A percentile compares a stretch with the other conserved stretches of the same genome.
Evolutionary conservation across 176 grass and related monocot genomes (phyloP).

Genomic region (Oryza longistaminata): DNA sequence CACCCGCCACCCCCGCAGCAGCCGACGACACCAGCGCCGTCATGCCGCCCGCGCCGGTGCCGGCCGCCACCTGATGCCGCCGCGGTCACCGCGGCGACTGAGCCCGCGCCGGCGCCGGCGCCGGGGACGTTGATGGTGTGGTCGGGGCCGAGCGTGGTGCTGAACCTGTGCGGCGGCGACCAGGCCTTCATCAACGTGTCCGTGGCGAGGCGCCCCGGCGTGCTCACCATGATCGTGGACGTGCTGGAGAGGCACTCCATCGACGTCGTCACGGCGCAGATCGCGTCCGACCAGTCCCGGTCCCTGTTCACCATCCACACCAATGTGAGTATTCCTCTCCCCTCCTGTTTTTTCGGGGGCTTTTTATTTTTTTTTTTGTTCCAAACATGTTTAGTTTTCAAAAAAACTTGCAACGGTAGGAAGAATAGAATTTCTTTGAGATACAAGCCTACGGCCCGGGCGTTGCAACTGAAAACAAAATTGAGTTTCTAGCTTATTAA

Average conservation of each 20-base stretch:
- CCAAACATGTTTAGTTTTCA: not conserved
- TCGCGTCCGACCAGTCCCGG: constrained; percentile 24
- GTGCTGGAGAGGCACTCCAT: constrained; percentile 67
- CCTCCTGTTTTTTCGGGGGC: not conserved
- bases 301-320: constrained; percentile 55
- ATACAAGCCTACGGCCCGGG: too few species aligned
- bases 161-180: constrained; percentile 42
- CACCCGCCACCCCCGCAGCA: too few species aligned
- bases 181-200: constrained; percentile 54
- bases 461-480: too few species aligned
- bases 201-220: not conserved
- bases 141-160: constrained; percentile 55
- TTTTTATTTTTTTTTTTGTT: not conserved
- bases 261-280: constrained; percentile 46
- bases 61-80: too few species aligned
- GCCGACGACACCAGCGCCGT: too few species aligned
- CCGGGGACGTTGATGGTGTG: constrained; percentile 51
- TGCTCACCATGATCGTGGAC: constrained; percentile 38
- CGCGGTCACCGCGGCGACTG: not conserved
- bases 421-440: not conserved
- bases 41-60: not conserved
- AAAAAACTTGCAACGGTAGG: not conserved
- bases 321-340: constrained; percentile 51
- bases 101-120: not conserved
- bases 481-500: too few species aligned